A percentile compares a stretch with the other conserved stretches of the same genome.
Evolutionary conservation across 495 filamentous ascomycete species (phyloP).

Genomic region (Talaromyces proteolyticus): DNA sequence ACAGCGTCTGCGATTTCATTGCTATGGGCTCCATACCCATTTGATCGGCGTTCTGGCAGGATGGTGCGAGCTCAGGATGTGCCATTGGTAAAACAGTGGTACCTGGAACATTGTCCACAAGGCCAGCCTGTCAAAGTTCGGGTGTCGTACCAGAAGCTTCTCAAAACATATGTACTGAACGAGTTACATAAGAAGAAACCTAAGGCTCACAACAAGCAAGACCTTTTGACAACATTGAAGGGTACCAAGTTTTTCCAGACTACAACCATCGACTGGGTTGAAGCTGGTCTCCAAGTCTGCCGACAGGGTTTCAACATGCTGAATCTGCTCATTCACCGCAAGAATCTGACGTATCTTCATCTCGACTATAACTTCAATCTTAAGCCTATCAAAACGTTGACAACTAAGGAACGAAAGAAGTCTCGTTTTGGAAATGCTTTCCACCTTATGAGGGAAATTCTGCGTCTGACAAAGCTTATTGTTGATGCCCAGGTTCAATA

Average conservation of each 20-base stretch:
- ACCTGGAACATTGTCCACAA: slow-evolving; percentile 88
- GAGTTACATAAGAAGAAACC: slow-evolving; percentile 91
- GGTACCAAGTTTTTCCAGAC: slow-evolving; percentile 99
- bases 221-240: slow-evolving; percentile 81
- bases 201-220: slow-evolving; percentile 93
- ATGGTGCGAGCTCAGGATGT: slow-evolving; percentile 98
- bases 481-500: slow-evolving; percentile 99
- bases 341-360: slow-evolving; percentile 98
- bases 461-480: slow-evolving; percentile 96
- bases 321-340: slow-evolving; percentile 94
- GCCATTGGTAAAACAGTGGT: slow-evolving; percentile 97
- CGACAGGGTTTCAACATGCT: slow-evolving; percentile 99
- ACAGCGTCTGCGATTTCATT: slow-evolving; percentile 89
- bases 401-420: slow-evolving; percentile 99
- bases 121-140: slow-evolving; percentile 95
- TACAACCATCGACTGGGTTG: slow-evolving; percentile 98
- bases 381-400: slow-evolving; percentile 98
- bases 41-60: slow-evolving; percentile 91
- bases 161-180: slow-evolving; percentile 96
- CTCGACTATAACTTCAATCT: slow-evolving; percentile 99
- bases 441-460: slow-evolving; percentile 97
- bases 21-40: slow-evolving; percentile 98
- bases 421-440: slow-evolving; percentile 99
- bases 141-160: slow-evolving; percentile 98
- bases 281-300: slow-evolving; percentile 97